Base-by-base conservation (phyloP, 768 basidiomycete species). In the Russula earlei region DNA sequence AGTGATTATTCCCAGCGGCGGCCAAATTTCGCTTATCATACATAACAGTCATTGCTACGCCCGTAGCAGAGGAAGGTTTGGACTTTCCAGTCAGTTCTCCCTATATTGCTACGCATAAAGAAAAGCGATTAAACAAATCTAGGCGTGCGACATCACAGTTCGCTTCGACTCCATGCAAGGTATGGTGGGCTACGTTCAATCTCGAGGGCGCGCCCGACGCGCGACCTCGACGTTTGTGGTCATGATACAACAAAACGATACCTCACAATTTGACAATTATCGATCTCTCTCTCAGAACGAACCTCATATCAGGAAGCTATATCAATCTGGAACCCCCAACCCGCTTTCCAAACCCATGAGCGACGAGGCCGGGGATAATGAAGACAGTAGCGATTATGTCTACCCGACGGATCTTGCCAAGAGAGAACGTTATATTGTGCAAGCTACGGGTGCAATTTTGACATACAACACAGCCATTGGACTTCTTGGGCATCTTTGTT, bases 11-110 rank as follows among this genome's bases (percentile, higher is more conserved):
- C 9, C 54, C 22, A 17, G 2, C 36, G 19, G 14, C 33, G 20
- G 43, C 17, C 15, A 27, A 40, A n/a, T 11, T 10, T 25, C 41
- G 38, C 41, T 52, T 22, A 58, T 33, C 40, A 48, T 19, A 17
- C 38, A 49, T 48, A 34, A 17, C 56, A 83, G 85, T 93, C 20
- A 75, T 93, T 60, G 87, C 90, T 4, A 92, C 90, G 0, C 83
- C 84, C 5, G 90, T 94, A 14, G 92, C 90, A 0, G 92, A 95
- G 68, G 92, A 95, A 72, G 92, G 92, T 0, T 76, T 95, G 17
- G 91, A 95, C 67, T 91, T 95, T 71, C 86, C 85, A 22, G 85
- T 86, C 64, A 52, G 79, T 69, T 20, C 22, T 37, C 17, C 41
- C 17, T 27, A 33, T 41, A 27, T 36, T 15, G n/a, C n/a, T 44